phyloP scores from a whole-genome alignment of 257 asterid genomes.

The Nicotiana undulata region DNA sequence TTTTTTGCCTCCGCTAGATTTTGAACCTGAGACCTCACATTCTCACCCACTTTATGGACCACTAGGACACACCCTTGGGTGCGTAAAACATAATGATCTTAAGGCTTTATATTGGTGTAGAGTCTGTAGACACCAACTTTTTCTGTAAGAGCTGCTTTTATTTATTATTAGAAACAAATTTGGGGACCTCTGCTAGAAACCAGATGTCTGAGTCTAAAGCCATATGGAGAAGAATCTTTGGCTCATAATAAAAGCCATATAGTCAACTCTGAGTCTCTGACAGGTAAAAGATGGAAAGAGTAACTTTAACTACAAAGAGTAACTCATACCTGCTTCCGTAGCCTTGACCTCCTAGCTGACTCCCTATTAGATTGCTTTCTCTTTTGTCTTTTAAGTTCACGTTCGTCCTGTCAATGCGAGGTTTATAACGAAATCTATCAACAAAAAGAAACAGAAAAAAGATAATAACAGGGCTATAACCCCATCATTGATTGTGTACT shows the following conservation, averaged over 20 bases:
- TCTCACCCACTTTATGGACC: too few relatives aligned
- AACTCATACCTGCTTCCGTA: constrained; percentile 78
- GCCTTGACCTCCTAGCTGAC: constrained; percentile 96
- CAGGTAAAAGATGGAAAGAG: not conserved
- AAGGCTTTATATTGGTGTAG: not conserved
- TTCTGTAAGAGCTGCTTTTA: not conserved
- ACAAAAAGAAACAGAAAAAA: not conserved
- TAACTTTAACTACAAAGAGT: not conserved
- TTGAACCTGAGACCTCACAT: too few relatives aligned
- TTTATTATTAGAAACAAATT: not conserved
- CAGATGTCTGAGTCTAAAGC: not conserved
- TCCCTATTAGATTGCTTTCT: constrained; percentile 95
- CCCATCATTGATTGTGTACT: not conserved
- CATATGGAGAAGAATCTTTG: not conserved
- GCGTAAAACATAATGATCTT: not conserved
- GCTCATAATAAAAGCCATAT: not conserved
- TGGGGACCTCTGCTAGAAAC: not conserved
- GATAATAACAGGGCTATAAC: not conserved
- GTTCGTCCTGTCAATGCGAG: constrained; percentile 59
- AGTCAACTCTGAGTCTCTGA: not conserved
- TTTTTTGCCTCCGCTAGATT: too few relatives aligned
- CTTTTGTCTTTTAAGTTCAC: constrained; percentile 89
- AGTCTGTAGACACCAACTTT: not conserved
- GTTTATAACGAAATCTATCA: constrained; percentile 2
- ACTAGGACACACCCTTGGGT: too few relatives aligned